Conservation (phyloP, 768 basidiomycete species). For the Trametes sanguinea region DNA sequence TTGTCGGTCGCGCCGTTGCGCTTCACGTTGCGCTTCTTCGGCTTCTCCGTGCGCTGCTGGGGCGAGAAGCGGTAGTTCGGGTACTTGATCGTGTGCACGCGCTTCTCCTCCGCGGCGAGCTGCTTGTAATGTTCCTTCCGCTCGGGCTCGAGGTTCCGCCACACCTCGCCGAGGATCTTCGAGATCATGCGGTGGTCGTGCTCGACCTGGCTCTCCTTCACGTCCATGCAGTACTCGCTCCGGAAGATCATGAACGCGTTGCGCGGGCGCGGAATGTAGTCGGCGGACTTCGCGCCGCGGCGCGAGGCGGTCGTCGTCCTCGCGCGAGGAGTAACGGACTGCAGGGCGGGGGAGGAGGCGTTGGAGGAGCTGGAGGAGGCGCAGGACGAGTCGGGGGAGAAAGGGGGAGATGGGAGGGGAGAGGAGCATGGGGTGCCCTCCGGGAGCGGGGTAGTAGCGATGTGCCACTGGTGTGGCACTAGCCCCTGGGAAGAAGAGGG, state of each 20-base stretch:
- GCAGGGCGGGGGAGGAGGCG: not conserved
- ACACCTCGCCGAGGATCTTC: slow-evolving; percentile 72
- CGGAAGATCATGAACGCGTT: slow-evolving; percentile 76
- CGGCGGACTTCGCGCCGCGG: slow-evolving; percentile 41
- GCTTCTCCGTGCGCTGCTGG: slow-evolving; percentile 12
- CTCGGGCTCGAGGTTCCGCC: slow-evolving; percentile 55
- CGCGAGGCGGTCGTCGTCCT: slow-evolving; percentile 7
- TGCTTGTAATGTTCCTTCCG: slow-evolving; percentile 51
- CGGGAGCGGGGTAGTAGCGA: not conserved
- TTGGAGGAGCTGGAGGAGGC: slow-evolving; percentile 6
- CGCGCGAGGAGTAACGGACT: not conserved
- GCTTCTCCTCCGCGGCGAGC: slow-evolving; percentile 58
- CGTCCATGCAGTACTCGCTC: slow-evolving; percentile 54
- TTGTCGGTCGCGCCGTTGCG: slow-evolving; percentile 35
- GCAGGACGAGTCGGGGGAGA: not conserved
- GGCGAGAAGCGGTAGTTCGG: slow-evolving; percentile 69
- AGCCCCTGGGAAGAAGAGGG: not conserved
- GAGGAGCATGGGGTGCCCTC: not conserved
- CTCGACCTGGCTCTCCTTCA: slow-evolving; percentile 35
- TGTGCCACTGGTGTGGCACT: slow-evolving; percentile 19
- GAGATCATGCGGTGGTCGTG: slow-evolving; percentile 56
- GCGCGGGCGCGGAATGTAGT: slow-evolving; percentile 62
- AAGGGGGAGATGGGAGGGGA: not conserved
- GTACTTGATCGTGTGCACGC: slow-evolving; percentile 52
- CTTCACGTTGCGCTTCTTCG: slow-evolving; percentile 24